A percentile compares a stretch with the other conserved stretches of the same genome.
Evolutionary conservation across 2,329 filamentous ascomycete species (phyloP).

Genomic region (Knufia fluminis): DNA sequence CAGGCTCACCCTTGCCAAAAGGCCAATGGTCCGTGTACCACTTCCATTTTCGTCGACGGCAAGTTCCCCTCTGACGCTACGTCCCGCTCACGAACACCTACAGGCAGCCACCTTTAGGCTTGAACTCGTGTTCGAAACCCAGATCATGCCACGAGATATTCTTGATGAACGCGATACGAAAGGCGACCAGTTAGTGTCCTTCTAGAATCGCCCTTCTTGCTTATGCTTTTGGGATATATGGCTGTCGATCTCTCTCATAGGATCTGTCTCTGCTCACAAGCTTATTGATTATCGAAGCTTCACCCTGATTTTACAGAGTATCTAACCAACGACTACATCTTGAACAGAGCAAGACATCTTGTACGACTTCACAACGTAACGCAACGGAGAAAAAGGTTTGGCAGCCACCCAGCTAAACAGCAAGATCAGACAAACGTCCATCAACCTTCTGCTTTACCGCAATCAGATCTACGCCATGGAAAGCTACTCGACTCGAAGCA

Average conservation of each 20-base stretch:
- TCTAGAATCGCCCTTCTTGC: not conserved
- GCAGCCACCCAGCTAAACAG: not conserved
- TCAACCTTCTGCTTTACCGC: not conserved
- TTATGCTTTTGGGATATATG: not conserved
- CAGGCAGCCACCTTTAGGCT: not conserved
- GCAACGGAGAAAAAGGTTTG: not conserved
- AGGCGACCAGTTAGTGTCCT: not conserved
- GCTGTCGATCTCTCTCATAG: not conserved
- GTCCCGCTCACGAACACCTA: not conserved
- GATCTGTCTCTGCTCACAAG: not conserved
- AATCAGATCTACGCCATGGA: not conserved
- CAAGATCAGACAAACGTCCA: not conserved
- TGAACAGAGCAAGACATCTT: not conserved
- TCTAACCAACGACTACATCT: no score
- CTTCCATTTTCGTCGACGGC: not conserved
- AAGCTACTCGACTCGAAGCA: not conserved
- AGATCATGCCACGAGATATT: not conserved
- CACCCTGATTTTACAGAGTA: no score
- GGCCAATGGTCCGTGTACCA: no score
- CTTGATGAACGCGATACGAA: not conserved
- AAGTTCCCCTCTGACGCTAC: not conserved
- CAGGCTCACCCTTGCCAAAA: not conserved
- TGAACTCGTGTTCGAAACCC: conserved; percentile 2
- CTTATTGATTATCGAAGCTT: no score
- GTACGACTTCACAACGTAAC: not conserved